Percentiles rank a stretch among this genome's conserved stretches.
Evolutionary conservation across 2,329 filamentous ascomycete species (phyloP).

Genomic region (Biscogniauxia mediterranea): DNA sequence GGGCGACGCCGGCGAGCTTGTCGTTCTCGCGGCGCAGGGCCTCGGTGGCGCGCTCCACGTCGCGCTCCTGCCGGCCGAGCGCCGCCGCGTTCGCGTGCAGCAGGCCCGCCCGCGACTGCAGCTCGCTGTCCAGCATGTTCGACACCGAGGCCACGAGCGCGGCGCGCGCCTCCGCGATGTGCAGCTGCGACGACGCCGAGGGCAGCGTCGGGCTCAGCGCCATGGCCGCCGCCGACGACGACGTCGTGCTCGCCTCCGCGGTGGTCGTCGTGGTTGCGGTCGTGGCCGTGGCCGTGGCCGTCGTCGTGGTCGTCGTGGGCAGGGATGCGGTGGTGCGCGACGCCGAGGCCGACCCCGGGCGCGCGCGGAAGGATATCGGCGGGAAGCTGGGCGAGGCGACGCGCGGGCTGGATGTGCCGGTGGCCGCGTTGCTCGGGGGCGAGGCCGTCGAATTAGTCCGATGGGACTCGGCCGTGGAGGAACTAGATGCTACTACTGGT

Average conservation of each 20-base stretch:
- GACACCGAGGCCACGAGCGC: conserved; percentile 64
- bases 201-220: conserved; percentile 19
- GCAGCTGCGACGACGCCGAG: conserved; percentile 42
- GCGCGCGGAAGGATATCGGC: conserved; percentile 9
- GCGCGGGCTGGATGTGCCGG: conserved; percentile 8
- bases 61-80: conserved; percentile 65
- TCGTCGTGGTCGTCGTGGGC: conserved; percentile 12
- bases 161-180: conserved; percentile 55
- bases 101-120: conserved; percentile 64
- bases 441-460: conserved; percentile 7
- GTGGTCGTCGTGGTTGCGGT: conserved; percentile 9
- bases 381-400: conserved; percentile 13
- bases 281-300: not conserved
- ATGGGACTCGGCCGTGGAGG: conserved; percentile 10
- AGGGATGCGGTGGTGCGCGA: conserved; percentile 15
- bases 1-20: conserved; percentile 62
- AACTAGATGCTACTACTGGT: conserved; percentile 4
- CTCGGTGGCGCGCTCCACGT: conserved; percentile 59
- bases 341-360: conserved; percentile 14
- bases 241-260: conserved; percentile 2
- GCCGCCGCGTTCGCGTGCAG: conserved; percentile 68
- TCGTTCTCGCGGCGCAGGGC: conserved; percentile 63
- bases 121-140: conserved; percentile 66
- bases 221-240: not conserved
- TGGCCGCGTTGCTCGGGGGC: conserved; percentile 10